Base-by-base conservation (phyloP, 108 stramenopile genomes). In the Schizochytrium sp. region DNA sequence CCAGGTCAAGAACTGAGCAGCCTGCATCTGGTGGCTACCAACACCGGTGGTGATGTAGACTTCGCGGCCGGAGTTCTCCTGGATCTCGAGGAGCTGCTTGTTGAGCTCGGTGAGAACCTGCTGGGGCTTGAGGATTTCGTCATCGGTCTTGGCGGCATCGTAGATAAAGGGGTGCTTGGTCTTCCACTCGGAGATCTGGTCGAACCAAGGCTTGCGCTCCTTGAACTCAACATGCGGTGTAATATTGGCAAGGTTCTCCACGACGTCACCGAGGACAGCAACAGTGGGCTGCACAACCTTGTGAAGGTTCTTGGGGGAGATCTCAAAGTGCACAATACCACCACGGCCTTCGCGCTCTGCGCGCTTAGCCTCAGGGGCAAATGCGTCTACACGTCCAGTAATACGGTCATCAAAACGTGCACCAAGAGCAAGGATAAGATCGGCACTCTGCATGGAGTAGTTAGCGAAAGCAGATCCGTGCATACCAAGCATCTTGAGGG, bases 1-100 rank as follows among this genome's bases (percentile, higher is more conserved):
- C 96, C 97, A 97, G 46, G 96, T 97, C 88, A 97, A 95, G 57
- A 96, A 93, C 95, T 97, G 97, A 4, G 97, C 97, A 5, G 97
- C 95, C 53, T 95, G 95, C 97, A 97, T 97, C 92, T 97, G 97
- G 88, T 97, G 97, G 89, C 96, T 96, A 10, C 97, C 97, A 13
- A 90, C 90, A 72, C 96, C 97, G 72, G 96, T 96, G 7, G 97
- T 96, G 4, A 96, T 91, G 88, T 96, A 97, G 49, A 97, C 95
- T 69, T 92, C 89, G 55, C 96, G 91, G 60, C 96, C 95, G 87
- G 47, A 53, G 13, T 96, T 69, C 64, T 93, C 92, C 40, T 92
- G 95, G 47, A 95, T 94, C 87, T 93, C 89, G 56, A 96, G 87
- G 90, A 97, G 88, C 90, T 95, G 95, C 88, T 92, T 89, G 88